Conservation (phyloP, 192 early-diverging fungal genomes). For the Ramicandelaber brevisporus region DNA sequence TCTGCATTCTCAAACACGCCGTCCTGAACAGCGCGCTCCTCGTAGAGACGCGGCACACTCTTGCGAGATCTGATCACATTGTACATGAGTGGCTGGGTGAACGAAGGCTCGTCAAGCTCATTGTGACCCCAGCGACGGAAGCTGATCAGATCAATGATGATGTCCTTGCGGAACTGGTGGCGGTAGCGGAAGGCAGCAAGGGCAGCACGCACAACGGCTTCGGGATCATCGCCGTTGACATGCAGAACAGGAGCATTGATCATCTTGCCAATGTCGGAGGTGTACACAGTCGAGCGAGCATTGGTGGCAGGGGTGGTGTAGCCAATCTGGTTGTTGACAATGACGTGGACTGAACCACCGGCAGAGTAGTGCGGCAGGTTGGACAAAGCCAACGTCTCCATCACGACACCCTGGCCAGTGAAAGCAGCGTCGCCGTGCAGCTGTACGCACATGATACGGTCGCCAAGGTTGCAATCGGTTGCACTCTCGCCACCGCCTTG, state of each 20-base stretch:
- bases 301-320: constrained; percentile 95
- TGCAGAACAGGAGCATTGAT: constrained; percentile 89
- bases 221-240: constrained; percentile 87
- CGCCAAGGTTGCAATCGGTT: constrained; percentile 64
- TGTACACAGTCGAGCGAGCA: constrained; percentile 73
- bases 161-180: constrained; percentile 79
- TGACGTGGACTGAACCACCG: constrained; percentile 88
- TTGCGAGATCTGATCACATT: constrained; percentile 63
- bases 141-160: constrained; percentile 81
- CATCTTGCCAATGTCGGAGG: constrained; percentile 88
- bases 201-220: constrained; percentile 72
- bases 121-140: constrained; percentile 97
- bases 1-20: constrained; percentile 6
- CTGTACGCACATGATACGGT: constrained; percentile 81
- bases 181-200: constrained; percentile 73
- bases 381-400: constrained; percentile 85
- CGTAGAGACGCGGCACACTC: constrained; percentile 66
- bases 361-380: constrained; percentile 87
- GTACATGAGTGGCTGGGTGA: constrained; percentile 95
- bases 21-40: constrained; percentile 22
- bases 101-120: constrained; percentile 91
- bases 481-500: too few species aligned
- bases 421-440: constrained; percentile 86
- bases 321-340: constrained; percentile 94
- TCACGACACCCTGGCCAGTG: constrained; percentile 75